Evolutionary conservation across 352 stramenopile species (phyloP), one percentile per base, ranked within the genome.

Genomic region (Pythium vanterpoolii): DNA sequence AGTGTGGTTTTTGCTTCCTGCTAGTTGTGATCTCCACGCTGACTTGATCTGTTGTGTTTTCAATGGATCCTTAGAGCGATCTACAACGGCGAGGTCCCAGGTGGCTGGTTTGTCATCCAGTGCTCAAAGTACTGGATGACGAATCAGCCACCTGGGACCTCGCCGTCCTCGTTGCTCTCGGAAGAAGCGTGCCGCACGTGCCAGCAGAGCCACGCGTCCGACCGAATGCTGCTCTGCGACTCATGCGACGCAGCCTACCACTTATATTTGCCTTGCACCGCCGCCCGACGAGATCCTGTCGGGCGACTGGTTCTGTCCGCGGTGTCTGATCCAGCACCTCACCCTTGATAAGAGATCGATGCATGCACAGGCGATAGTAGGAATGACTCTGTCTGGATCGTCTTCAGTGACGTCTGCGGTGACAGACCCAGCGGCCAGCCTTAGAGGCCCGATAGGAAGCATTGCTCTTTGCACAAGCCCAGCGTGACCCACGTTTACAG

Each of bases 161-260:
- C n/a, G n/a, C n/a, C n/a, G n/a, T n/a, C n/a, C n/a, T n/a, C n/a
- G n/a, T n/a, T n/a, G n/a, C n/a, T n/a, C n/a, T n/a, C n/a, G n/a
- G n/a, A n/a, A n/a, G 83, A 92, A 48, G 72, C 80, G 39, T 95
- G 86, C 38, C 78, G 79, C 33, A 70, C 76, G 30, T 95, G 86
- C 39, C 50, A 64, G 3, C 67, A 89, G 56, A 81, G 81, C 54
- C 77, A 90, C 31, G 73, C 73, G 11, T 77, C 78, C 23, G 81
- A 93, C 56, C 83, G 68, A 39, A 92, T 93, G 81, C 60, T 94
- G 44, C 62, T 94, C 19, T 95, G 86, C 44, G 83, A 93, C 60
- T 92, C 80, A 53, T 95, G 86, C 50, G 86, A 95, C 60, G 86
- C 76, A 5, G 80, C 83, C 9, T 92, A 92, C 62, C 86, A 95